Percentiles rank a stretch among this genome's conserved stretches.
Conservation (phyloP, 2,329 filamentous ascomycete genomes). For the Stagonosporopsis vannaccii region DNA sequence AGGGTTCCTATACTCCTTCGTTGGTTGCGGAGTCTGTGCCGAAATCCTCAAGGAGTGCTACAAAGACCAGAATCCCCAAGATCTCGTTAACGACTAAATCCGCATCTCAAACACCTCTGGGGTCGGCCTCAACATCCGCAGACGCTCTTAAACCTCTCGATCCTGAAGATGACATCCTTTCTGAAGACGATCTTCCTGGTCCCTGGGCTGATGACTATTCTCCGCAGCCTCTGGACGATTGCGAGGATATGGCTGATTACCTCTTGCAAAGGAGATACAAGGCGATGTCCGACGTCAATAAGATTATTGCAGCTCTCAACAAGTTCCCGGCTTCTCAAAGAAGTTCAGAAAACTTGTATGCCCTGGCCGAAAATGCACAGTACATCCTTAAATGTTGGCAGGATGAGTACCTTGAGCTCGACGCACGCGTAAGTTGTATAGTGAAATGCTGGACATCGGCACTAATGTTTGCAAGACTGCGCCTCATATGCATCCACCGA, state of each 20-base stretch:
- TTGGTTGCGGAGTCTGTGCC: constrained; percentile 15
- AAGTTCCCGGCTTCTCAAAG: constrained; percentile 53
- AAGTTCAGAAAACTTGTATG: constrained; percentile 61
- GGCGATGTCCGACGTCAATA: constrained; percentile 53
- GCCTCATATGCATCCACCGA: constrained; percentile 58
- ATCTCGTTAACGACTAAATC: constrained; percentile 32
- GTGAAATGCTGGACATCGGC: background rate
- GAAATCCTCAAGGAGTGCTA: constrained; percentile 17
- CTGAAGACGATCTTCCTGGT: constrained; percentile 47
- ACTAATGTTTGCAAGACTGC: constrained; percentile 51
- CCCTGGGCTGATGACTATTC: constrained; percentile 43
- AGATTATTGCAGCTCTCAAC: constrained; percentile 53
- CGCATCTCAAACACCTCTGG: constrained; percentile 36
- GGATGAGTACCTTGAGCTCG: constrained; percentile 65
- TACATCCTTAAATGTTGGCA: constrained; percentile 63
- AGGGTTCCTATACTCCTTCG: constrained; percentile 16
- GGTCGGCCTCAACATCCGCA: constrained; percentile 34
- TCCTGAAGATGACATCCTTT: constrained; percentile 45
- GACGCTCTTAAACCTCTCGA: constrained; percentile 35
- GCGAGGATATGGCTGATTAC: constrained; percentile 51
- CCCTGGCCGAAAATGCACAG: constrained; percentile 62
- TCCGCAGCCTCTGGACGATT: constrained; percentile 41
- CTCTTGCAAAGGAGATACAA: constrained; percentile 51
- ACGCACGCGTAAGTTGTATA: constrained; percentile 47
- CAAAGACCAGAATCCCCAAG: constrained; percentile 27